Percentiles rank a stretch among this genome's conserved stretches.
Evolutionary conservation across 768 basidiomycete species (phyloP).

Genomic region (Naganishia randhawae): DNA sequence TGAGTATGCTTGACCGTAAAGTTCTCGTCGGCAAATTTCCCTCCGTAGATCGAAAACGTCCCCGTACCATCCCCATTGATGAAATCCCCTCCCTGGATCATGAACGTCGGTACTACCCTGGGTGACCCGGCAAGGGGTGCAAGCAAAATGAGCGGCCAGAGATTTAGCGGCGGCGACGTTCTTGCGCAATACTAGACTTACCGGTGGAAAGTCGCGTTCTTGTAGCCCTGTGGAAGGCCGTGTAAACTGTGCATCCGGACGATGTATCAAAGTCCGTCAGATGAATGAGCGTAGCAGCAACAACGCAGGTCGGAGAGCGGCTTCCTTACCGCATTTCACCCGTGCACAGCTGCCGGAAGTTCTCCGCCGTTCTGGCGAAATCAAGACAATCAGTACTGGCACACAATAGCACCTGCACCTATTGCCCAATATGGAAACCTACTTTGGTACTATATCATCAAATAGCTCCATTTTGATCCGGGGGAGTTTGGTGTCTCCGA

Average conservation of each 20-base stretch:
- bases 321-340: constrained; percentile 88
- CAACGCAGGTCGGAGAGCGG: too few species aligned
- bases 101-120: constrained; percentile 58
- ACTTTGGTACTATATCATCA: constrained; percentile 94
- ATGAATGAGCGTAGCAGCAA: not conserved
- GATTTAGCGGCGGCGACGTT: not conserved
- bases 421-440: constrained; percentile 43
- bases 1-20: constrained; percentile 82
- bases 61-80: constrained; percentile 92
- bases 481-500: constrained; percentile 93
- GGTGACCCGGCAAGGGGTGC: constrained; percentile 14
- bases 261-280: not conserved
- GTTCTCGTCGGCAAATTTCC: constrained; percentile 93
- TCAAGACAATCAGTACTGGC: constrained; percentile 6
- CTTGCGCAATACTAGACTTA: constrained; percentile 51
- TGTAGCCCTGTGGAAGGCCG: constrained; percentile 83
- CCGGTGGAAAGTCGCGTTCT: constrained; percentile 87
- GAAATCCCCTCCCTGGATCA: constrained; percentile 98
- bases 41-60: constrained; percentile 92
- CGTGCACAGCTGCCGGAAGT: constrained; percentile 94
- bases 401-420: not conserved
- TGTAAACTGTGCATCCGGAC: constrained; percentile 57
- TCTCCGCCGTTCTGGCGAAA: constrained; percentile 78
- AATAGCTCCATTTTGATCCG: constrained; percentile 96
- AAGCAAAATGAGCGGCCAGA: not conserved